Conservation (phyloP, 352 stramenopile species). For the Detonula confervacea region DNA sequence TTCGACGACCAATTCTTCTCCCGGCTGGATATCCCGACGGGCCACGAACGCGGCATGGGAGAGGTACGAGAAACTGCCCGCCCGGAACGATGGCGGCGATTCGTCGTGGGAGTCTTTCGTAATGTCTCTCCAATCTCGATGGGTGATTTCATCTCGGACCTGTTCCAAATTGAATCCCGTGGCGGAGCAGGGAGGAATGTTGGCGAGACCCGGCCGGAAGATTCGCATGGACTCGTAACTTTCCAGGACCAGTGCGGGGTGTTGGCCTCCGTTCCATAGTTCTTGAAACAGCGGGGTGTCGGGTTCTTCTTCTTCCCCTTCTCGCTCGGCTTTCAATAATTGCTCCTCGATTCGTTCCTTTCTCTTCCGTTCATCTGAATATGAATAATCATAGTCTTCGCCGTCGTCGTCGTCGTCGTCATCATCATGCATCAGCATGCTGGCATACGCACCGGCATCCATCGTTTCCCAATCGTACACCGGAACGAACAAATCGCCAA, state of each 20-base stretch:
- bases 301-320: neutral
- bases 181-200: neutral
- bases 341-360: neutral
- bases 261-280: neutral
- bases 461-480: slow-evolving; percentile 29
- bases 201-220: neutral
- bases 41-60: slow-evolving; percentile 1
- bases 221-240: neutral
- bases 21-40: neutral
- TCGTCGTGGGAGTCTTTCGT: slow-evolving; percentile 3
- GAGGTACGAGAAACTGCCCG: slow-evolving; percentile 7
- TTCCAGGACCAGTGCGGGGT: neutral
- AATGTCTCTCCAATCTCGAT: slow-evolving; percentile 16
- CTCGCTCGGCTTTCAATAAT: neutral
- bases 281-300: neutral
- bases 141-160: slow-evolving; percentile 45
- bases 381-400: neutral
- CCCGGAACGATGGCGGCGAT: neutral
- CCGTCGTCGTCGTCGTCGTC: neutral
- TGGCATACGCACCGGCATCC: slow-evolving; percentile 3
- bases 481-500: slow-evolving; percentile 44
- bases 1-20: slow-evolving; percentile 22
- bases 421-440: neutral
- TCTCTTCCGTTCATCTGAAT: neutral
- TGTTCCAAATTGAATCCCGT: slow-evolving; percentile 13